phyloP scores from a whole-genome alignment of 139 green algal species.

The Astrephomene gubernaculifera region DNA sequence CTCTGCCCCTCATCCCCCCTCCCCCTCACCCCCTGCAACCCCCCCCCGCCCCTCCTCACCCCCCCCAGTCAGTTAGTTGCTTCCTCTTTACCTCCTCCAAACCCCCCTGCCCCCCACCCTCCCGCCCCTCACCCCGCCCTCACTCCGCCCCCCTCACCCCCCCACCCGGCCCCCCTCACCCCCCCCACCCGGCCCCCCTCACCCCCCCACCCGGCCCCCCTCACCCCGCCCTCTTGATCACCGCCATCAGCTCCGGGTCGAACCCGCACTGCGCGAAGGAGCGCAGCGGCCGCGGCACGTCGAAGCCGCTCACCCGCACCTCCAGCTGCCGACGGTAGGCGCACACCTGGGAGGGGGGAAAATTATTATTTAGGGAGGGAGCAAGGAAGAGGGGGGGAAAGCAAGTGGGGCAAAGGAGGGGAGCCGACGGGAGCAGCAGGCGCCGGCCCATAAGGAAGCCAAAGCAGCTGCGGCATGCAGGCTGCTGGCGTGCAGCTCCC shows the following conservation, averaged over 20 bases:
- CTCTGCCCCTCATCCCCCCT: too few species aligned
- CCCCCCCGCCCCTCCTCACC: too few species aligned
- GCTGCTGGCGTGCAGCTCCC: background rate
- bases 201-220: background rate
- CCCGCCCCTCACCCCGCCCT: too few species aligned
- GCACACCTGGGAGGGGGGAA: slow-evolving; percentile 51
- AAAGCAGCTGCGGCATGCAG: too few species aligned
- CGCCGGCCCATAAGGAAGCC: too few species aligned
- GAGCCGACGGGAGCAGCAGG: background rate
- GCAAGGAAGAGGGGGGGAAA: background rate
- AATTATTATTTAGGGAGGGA: too few species aligned
- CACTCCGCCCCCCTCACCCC: too few species aligned
- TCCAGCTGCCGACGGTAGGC: slow-evolving; percentile 67
- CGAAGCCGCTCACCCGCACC: slow-evolving; percentile 78
- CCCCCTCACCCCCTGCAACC: too few species aligned
- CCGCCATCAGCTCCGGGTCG: slow-evolving; percentile 70
- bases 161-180: background rate
- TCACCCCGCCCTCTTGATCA: slow-evolving; percentile 75
- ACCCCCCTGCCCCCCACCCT: too few species aligned
- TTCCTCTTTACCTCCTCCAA: too few species aligned
- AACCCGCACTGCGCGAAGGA: slow-evolving; percentile 87
- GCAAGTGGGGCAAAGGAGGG: background rate
- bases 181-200: background rate
- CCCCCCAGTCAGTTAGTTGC: too few species aligned
- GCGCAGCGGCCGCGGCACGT: slow-evolving; percentile 74